A percentile compares a stretch with the other conserved stretches of the same genome.
Evolutionary conservation across 768 basidiomycete genomes (phyloP).

Genomic region (Gymnopilus dilepis): DNA sequence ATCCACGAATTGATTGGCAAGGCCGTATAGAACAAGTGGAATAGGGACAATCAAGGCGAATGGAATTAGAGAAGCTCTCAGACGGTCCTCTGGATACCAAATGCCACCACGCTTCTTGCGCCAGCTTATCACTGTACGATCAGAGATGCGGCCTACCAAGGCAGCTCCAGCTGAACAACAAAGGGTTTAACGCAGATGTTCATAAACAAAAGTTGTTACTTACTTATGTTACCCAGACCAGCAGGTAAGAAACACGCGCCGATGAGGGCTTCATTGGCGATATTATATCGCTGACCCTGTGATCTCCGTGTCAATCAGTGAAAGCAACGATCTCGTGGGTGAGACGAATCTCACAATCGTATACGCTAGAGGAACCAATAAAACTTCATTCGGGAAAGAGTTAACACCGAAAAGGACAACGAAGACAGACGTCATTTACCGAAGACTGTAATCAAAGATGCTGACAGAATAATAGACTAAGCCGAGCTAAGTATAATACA

Average conservation of each 20-base stretch:
- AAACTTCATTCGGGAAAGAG: too few species aligned
- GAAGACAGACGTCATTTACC: slow-evolving; percentile 9
- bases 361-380: slow-evolving; percentile 67
- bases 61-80: slow-evolving; percentile 56
- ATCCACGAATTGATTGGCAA: slow-evolving; percentile 55
- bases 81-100: slow-evolving; percentile 74
- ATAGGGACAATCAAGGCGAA: slow-evolving; percentile 56
- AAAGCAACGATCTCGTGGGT: too few species aligned
- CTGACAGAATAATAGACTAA: slow-evolving; percentile 20
- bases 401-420: too few species aligned
- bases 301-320: neutral
- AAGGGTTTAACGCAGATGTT: neutral
- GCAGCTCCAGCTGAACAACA: slow-evolving; percentile 20
- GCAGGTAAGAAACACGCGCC: slow-evolving; percentile 64
- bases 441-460: slow-evolving; percentile 21
- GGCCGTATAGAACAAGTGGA: slow-evolving; percentile 52
- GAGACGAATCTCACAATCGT: slow-evolving; percentile 68
- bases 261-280: slow-evolving; percentile 60
- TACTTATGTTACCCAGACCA: slow-evolving; percentile 66
- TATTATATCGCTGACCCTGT: slow-evolving; percentile 63
- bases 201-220: slow-evolving; percentile 24
- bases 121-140: slow-evolving; percentile 53
- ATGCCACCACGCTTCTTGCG: slow-evolving; percentile 53
- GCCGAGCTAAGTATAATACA: neutral
- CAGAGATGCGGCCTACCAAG: slow-evolving; percentile 49